Percentiles rank a stretch among this genome's conserved stretches.
These are phyloP conservation scores for Mycena amicta DNA, from an alignment of 768 basidiomycete genomes.

Conservation along the genomic window DNA sequence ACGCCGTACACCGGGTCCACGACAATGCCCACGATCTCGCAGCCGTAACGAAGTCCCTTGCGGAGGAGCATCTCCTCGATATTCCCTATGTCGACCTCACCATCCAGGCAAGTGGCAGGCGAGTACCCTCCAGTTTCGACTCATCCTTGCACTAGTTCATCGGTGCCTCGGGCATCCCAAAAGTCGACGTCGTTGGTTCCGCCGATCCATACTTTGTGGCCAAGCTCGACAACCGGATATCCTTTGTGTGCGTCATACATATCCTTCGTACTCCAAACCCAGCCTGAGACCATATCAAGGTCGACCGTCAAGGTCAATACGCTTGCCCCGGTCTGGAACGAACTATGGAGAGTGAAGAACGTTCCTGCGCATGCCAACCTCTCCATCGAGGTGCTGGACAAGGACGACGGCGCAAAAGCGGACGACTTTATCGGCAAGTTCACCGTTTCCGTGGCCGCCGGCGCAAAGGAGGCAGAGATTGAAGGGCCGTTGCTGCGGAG, in stretches of 20 bases:
- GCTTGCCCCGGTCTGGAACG: conserved; percentile 73
- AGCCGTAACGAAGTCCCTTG: conserved; percentile 32
- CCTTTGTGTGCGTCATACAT: conserved; percentile 63
- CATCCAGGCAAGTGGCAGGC: conserved; percentile 56
- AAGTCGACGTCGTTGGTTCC: conserved; percentile 64
- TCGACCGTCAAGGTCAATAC: conserved; percentile 65
- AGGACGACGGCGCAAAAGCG: conserved; percentile 57
- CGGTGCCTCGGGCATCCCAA: conserved; percentile 67
- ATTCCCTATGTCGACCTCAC: conserved; percentile 58
- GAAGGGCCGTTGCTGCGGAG: conserved; percentile 52
- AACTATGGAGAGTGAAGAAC: conserved; percentile 71
- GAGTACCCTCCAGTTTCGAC: too few relatives aligned
- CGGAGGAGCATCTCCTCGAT: conserved; percentile 37
- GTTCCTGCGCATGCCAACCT: conserved; percentile 67
- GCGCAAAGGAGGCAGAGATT: conserved; percentile 68
- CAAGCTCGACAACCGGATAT: conserved; percentile 61
- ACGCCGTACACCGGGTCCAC: conserved; percentile 31
- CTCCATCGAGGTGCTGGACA: conserved; percentile 65
- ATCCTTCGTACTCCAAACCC: too few relatives aligned
- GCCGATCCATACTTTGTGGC: conserved; percentile 78
- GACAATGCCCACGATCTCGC: conserved; percentile 36
- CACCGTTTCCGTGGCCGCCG: conserved; percentile 51
- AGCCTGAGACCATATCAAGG: too few relatives aligned
- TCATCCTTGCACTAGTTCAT: too few relatives aligned
- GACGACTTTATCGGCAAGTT: conserved; percentile 72